Base-by-base conservation (phyloP, 1,284 basidiomycete genomes). In the Earliella scabrosa region DNA sequence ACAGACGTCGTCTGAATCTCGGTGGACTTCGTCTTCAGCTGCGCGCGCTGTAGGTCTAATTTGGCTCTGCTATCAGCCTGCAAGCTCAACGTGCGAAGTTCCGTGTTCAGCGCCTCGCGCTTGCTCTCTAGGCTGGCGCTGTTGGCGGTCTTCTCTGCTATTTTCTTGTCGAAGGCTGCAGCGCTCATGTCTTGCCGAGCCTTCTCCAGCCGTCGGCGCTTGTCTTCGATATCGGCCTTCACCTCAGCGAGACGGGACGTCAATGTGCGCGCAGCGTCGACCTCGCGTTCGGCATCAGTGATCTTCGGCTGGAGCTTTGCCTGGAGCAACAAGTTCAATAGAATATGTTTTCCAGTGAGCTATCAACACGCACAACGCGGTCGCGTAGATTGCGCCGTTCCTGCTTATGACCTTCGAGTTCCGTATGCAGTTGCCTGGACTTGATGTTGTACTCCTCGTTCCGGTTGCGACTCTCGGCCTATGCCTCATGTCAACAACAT, bases 1-100 rank as follows among this genome's bases (percentile, higher is more conserved):
- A 4, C 87, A 51, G 59, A 95, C 93, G 80, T 84, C 49, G 81
- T 86, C 54, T 82, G 75, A 14, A 93, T 77, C 40, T 93, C 88
- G 16, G 75, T 74, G 20, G 76, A 75, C 74, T 91, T 94, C 52
- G 77, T 80, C 66, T 80, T 82, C 31, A 87, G 69, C 60, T 95
- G 92, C 0, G 76, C 77, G 56, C 86, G 79, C 69, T 94, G 93
- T 59, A 97, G 71, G 36, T 89, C 85, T 43, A 98, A 73, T 64
- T 87, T 89, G 1, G 95, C 95, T 35, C 96, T 81, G 1, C 86
- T 78, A 59, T 96, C 92, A 0, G 93, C 89, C 68, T 98, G 94
- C 35, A 85, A 70, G 66, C 89, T 95, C 56, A 98, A 73, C 1
- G 79, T 74, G 31, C 85, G 82, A 44, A 97, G 77, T 64, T 98